phyloP scores from a whole-genome alignment of 2,329 filamentous ascomycete species.

The Stromatinia cepivora region DNA sequence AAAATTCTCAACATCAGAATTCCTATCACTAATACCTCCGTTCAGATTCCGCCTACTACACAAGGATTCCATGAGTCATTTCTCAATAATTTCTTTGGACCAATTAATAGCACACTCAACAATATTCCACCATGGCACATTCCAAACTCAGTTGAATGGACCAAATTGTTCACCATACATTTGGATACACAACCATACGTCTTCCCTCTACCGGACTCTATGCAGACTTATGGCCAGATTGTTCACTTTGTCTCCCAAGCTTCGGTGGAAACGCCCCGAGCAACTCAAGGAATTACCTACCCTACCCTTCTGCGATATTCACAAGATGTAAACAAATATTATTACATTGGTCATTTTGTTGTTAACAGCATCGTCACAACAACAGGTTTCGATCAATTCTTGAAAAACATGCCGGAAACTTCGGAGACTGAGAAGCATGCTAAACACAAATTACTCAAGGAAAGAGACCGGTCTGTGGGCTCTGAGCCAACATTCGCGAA shows the following conservation, averaged over 20 bases:
- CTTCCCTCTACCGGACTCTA: neutral
- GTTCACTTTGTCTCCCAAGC: neutral
- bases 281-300: neutral
- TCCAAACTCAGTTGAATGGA: neutral
- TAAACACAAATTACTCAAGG: neutral
- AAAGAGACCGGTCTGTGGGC: neutral
- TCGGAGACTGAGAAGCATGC: neutral
- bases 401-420: neutral
- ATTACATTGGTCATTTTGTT: slow-evolving; percentile 5
- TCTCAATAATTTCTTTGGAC: neutral
- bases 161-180: neutral
- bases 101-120: neutral
- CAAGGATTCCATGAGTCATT: neutral
- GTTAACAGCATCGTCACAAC: neutral
- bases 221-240: neutral
- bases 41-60: neutral
- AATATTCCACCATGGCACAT: neutral
- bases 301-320: neutral
- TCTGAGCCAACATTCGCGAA: too few species aligned
- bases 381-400: neutral
- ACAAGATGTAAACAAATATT: neutral
- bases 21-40: neutral
- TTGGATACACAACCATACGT: slow-evolving; percentile 2
- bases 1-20: neutral
- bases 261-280: neutral